Evolutionary conservation across 1,139 yeast genomes (phyloP).

Genomic region (Yamadazyma triangularis): DNA sequence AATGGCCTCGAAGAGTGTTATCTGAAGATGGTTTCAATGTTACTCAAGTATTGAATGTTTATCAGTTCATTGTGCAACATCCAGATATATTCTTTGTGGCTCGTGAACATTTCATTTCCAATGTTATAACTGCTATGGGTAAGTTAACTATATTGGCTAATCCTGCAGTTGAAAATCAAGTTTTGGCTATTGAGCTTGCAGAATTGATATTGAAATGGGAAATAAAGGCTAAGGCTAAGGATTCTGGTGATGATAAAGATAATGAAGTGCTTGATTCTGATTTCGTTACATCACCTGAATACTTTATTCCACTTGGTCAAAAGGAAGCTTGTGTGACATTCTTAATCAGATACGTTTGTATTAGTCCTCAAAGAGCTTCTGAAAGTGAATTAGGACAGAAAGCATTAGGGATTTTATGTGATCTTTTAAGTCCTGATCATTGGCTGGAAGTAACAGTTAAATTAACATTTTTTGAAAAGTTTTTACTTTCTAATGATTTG

Average conservation of each 20-base stretch:
- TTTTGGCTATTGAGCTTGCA: conserved; percentile 83
- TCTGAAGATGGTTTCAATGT: conserved; percentile 86
- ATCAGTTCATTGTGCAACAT: conserved; percentile 85
- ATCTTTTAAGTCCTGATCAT: conserved; percentile 61
- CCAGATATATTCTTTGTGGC: conserved; percentile 81
- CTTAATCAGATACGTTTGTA: conserved; percentile 81
- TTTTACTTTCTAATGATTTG: conserved; percentile 73
- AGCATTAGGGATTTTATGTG: conserved; percentile 71
- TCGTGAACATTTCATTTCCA: conserved; percentile 84
- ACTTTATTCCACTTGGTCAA: conserved; percentile 70
- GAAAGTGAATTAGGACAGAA: conserved; percentile 81
- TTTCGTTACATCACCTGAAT: conserved; percentile 41
- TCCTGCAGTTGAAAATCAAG: conserved; percentile 78
- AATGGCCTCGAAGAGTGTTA: conserved; percentile 90
- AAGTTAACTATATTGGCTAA: conserved; percentile 79
- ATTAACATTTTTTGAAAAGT: conserved; percentile 80
- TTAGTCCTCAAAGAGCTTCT: conserved; percentile 79
- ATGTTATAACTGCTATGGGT: conserved; percentile 92
- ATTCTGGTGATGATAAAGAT: conserved; percentile 11
- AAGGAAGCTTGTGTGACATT: conserved; percentile 92
- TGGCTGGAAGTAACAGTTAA: conserved; percentile 91
- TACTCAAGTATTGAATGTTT: conserved; percentile 81
- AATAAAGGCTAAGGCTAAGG: conserved; percentile 33
- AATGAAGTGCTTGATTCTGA: conserved; percentile 16
- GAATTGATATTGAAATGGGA: conserved; percentile 89